phyloP scores from a whole-genome alignment of 352 stramenopile species.

The Plasmopara muralis region DNA sequence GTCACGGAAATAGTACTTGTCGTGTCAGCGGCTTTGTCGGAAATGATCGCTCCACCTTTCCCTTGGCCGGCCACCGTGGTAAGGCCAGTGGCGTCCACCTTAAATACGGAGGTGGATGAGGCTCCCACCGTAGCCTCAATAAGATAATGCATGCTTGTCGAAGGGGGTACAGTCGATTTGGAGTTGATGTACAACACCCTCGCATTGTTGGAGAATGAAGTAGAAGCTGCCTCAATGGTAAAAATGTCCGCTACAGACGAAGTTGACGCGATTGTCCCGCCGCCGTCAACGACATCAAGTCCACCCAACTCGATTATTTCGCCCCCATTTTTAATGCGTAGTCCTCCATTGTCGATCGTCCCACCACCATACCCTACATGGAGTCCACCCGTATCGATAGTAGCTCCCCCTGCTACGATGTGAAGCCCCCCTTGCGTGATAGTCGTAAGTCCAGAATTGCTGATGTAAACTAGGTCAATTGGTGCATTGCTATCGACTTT shows the following conservation, averaged over 20 bases:
- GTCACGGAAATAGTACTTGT: too few relatives aligned
- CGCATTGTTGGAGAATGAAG: too few relatives aligned
- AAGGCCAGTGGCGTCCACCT: too few relatives aligned
- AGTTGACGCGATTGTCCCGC: conserved; percentile 21
- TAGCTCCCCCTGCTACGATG: conserved; percentile 36
- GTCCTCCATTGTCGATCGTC: conserved; percentile 35
- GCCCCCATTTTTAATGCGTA: conserved; percentile 30
- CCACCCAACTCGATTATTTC: conserved; percentile 31
- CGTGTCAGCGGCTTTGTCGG: conserved; percentile 8
- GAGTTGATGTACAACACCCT: too few relatives aligned
- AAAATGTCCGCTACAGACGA: too few relatives aligned
- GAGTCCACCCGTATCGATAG: conserved; percentile 35
- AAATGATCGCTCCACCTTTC: too few relatives aligned
- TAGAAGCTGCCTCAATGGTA: too few relatives aligned
- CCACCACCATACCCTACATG: conserved; percentile 24
- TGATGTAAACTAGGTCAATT: conserved; percentile 37
- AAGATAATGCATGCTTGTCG: too few relatives aligned
- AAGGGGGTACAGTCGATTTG: too few relatives aligned
- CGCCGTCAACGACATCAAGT: conserved; percentile 31
- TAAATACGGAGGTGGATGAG: too few relatives aligned
- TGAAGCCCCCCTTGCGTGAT: conserved; percentile 34
- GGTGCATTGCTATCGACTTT: conserved; percentile 7
- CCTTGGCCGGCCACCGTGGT: too few relatives aligned
- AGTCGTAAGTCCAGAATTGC: conserved; percentile 37
- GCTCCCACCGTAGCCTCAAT: too few relatives aligned